Evolutionary conservation across 352 stramenopile species (phyloP), one percentile per base, ranked within the genome.

Genomic region (Pythium aquatile): DNA sequence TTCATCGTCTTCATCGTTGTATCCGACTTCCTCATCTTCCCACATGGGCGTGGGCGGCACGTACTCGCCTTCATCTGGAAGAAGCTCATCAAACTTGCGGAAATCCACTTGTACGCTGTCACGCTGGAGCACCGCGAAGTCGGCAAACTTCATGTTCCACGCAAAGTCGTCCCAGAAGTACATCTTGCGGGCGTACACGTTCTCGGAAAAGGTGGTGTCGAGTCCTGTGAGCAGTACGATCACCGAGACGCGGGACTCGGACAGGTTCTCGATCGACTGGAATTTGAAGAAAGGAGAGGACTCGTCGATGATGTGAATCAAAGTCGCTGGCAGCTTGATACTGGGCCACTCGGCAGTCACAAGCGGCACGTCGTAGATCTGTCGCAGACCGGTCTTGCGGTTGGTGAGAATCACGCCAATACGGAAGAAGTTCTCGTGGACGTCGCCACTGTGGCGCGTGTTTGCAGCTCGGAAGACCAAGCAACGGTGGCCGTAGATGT

Each of bases 101-200:
- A 86, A 94, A 62, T 94, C 82, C 6, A 94, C 78, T 20, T 83
- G 60, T 0, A 94, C 79, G 39, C 70, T 61, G 51, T 91, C 83
- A 20, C 81, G 79, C 60, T 85, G 74, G 37, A 94, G 75, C 35
- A 87, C 63, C n/a, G 84, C 83, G 58, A 90, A 90, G 69, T 94
- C 83, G 11, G 70, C 81, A 56, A 94, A 94, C 54, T 75, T 79
- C 76, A 81, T 85, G 54, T 91, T 77, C 70, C 77, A 91, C 29
- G 78, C 85, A 62, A 94, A 94, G n/a, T 94, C 81, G 53, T 94
- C 80, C 81, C 81, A 94, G 54, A 94, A 94, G 74, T 94, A 94
- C 83, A 90, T 92, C 55, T 92, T 91, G 20, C 85, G 85, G 14
- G 85, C 85, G 55, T 94, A 94, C 40, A 94, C 85, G 63, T 91